A percentile compares a stretch with the other conserved stretches of the same genome.
Evolutionary conservation across 176 grass and related monocot species (phyloP).

Genomic region (Urochloa ruziziensis): DNA sequence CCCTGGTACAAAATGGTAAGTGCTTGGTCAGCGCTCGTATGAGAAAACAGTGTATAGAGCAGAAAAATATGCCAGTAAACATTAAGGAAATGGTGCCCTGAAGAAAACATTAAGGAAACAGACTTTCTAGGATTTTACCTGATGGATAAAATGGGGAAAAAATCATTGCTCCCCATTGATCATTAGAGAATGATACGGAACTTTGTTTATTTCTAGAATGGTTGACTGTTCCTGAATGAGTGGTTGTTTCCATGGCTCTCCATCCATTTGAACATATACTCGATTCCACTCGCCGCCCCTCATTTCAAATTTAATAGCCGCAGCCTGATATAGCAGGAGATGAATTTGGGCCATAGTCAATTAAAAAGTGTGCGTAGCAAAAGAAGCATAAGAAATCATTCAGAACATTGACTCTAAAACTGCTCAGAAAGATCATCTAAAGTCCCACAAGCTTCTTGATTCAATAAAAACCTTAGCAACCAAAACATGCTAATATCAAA

Average conservation of each 20-base stretch:
- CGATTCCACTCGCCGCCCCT: constrained; percentile 77
- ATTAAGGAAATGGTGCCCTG: neutral
- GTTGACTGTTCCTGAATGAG: constrained; percentile 66
- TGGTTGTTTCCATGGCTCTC: constrained; percentile 92
- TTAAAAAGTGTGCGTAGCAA: neutral
- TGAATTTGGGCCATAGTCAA: neutral
- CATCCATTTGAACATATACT: constrained; percentile 87
- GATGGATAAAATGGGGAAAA: constrained; percentile 19
- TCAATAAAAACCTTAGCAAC: neutral
- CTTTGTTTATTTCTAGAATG: constrained; percentile 74
- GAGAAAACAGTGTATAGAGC: neutral
- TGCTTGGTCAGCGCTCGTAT: neutral
- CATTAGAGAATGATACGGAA: constrained; percentile 72
- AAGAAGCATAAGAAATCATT: neutral
- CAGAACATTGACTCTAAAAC: neutral
- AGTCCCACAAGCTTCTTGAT: neutral
- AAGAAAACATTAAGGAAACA: neutral
- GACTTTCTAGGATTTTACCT: constrained; percentile 17
- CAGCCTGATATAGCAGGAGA: constrained; percentile 52
- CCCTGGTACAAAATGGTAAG: constrained; percentile 26
- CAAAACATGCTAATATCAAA: neutral
- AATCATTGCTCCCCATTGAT: constrained; percentile 62
- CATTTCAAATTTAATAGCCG: constrained; percentile 85
- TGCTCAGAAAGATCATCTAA: neutral
- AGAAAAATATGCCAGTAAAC: neutral